These are phyloP conservation scores for Xerocomellus amylosporus DNA, from an alignment of 768 basidiomycete genomes.

Conservation along the genomic window DNA sequence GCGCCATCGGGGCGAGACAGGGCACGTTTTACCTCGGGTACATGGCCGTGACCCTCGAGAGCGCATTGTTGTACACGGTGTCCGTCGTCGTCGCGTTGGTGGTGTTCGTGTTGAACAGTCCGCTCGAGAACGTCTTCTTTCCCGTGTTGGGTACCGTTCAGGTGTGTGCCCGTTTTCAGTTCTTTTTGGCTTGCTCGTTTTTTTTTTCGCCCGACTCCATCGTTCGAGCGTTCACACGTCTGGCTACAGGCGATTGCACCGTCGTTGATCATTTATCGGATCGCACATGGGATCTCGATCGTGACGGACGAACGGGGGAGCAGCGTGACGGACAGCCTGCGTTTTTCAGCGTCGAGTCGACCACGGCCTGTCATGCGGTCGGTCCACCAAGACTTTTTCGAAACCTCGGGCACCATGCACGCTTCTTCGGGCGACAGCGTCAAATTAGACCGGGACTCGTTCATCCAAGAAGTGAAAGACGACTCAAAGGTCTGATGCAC, in stretches of 20 bases:
- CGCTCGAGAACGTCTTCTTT: conserved; percentile 24
- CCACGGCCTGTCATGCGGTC: not conserved
- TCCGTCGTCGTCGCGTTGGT: conserved; percentile 11
- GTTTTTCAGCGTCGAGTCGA: conserved; percentile 4
- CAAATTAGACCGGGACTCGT: conserved; percentile 11
- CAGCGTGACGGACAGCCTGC: not conserved
- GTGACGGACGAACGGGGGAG: conserved; percentile 12
- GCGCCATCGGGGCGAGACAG: conserved; percentile 8
- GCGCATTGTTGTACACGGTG: conserved; percentile 18
- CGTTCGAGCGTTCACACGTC: too few relatives aligned
- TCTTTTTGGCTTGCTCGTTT: too few relatives aligned
- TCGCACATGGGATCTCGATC: conserved; percentile 19
- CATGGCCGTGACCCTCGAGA: conserved; percentile 29
- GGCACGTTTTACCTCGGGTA: conserved; percentile 21
- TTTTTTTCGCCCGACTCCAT: too few relatives aligned
- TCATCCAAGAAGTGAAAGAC: conserved; percentile 12
- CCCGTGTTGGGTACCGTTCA: conserved; percentile 21
- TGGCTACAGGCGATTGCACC: conserved; percentile 15
- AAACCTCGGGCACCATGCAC: conserved; percentile 11
- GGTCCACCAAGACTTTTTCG: not conserved
- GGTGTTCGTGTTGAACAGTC: conserved; percentile 19
- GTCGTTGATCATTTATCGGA: conserved; percentile 21
- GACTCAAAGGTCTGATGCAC: not conserved
- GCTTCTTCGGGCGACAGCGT: not conserved
- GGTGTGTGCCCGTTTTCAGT: conserved; percentile 2